Percentiles rank a stretch among this genome's conserved stretches.
phyloP scores from a whole-genome alignment of 2,329 filamentous ascomycete species.

The Fusarium staphyleae region DNA sequence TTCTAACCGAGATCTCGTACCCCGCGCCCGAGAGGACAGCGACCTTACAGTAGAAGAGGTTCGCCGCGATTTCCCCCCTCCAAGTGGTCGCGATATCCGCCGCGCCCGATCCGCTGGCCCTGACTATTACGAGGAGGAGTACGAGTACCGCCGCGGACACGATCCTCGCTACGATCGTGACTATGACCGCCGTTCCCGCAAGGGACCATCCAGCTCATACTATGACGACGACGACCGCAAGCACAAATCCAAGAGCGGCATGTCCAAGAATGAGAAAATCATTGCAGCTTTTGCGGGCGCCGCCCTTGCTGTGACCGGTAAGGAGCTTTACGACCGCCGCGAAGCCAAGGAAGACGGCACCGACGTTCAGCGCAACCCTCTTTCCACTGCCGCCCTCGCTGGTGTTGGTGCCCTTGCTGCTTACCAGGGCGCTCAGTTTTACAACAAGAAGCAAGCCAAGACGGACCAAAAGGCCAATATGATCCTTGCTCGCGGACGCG shows the following conservation, averaged over 20 bases:
- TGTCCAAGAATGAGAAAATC: conserved; percentile 71
- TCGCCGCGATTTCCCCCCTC: conserved; percentile 82
- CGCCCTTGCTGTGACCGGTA: conserved; percentile 68
- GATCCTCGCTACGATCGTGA: conserved; percentile 54
- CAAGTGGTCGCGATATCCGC: conserved; percentile 59
- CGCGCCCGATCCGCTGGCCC: conserved; percentile 71
- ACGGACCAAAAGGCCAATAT: conserved; percentile 63
- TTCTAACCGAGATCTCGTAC: conserved; percentile 61
- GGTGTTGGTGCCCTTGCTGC: conserved; percentile 70
- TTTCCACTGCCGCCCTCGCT: conserved; percentile 67
- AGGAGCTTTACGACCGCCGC: conserved; percentile 70
- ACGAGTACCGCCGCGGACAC: conserved; percentile 57
- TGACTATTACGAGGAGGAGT: conserved; percentile 62
- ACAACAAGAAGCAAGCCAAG: conserved; percentile 66
- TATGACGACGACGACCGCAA: conserved; percentile 66
- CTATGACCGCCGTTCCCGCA: conserved; percentile 54
- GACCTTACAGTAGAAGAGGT: conserved; percentile 82
- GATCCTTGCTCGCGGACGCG: conserved; percentile 60
- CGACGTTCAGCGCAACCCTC: conserved; percentile 63
- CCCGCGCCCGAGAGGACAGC: conserved; percentile 73
- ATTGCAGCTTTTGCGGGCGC: conserved; percentile 71
- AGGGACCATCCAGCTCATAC: conserved; percentile 56
- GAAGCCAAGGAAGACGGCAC: conserved; percentile 60
- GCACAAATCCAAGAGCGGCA: conserved; percentile 52
- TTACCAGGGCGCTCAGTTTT: conserved; percentile 68